Conservation (phyloP, 768 basidiomycete species). For the Russula dissimulans region DNA sequence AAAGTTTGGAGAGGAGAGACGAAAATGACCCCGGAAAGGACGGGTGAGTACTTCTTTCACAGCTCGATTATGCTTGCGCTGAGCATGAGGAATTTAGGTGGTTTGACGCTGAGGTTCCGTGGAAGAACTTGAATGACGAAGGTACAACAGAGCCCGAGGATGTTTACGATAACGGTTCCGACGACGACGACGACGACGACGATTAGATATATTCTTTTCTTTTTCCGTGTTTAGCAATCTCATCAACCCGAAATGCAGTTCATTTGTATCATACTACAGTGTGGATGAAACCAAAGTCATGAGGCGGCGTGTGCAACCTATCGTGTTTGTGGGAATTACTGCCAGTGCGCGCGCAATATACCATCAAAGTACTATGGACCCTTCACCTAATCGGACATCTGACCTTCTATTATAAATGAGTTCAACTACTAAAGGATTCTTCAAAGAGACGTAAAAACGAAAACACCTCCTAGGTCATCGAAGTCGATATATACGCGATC, state of each 20-base stretch:
- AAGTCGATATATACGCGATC: too few relatives aligned
- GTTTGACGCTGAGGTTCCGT: conserved; percentile 5
- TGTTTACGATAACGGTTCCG: background rate
- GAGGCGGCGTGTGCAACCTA: too few relatives aligned
- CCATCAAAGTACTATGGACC: too few relatives aligned
- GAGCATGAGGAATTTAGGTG: conserved; percentile 2
- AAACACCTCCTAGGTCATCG: too few relatives aligned
- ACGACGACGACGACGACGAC: background rate
- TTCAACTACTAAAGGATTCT: too few relatives aligned
- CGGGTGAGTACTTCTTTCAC: background rate
- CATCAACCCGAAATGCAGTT: background rate
- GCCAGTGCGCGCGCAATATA: too few relatives aligned
- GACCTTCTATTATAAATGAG: too few relatives aligned
- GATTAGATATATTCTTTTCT: background rate
- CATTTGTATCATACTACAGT: background rate
- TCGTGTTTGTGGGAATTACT: too few relatives aligned
- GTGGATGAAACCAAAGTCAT: too few relatives aligned
- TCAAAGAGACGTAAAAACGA: too few relatives aligned
- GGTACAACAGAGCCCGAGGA: conserved; percentile 3
- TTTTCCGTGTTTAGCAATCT: background rate
- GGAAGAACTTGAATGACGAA: conserved; percentile 8
- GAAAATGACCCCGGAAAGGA: background rate
- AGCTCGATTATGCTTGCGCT: background rate
- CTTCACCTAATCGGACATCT: too few relatives aligned
- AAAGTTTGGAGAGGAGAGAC: background rate